Base-by-base conservation (phyloP, 768 basidiomycete genomes). In the Rhodocollybia butyracea region DNA sequence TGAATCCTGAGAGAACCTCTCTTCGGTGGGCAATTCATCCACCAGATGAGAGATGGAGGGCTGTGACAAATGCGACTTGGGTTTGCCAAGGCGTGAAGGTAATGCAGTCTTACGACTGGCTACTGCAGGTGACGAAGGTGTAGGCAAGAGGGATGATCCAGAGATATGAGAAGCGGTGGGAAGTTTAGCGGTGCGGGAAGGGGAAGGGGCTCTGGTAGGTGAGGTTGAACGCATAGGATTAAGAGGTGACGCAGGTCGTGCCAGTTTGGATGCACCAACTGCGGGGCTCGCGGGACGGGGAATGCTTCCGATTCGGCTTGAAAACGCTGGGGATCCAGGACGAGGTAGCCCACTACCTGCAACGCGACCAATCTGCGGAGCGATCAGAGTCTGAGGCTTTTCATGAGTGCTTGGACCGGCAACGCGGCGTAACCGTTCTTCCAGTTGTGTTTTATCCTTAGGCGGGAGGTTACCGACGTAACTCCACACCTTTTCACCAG, bases 391-490 rank as follows among this genome's bases (percentile, higher is more conserved):
- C 21, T 76, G 72, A 21, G 67, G 64, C 59, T 76, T 78, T 15
- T 76, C 75, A 59, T 72, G 71, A 29, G 73, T 73, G 60, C 81
- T 82, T 30, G 88, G 83, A 5, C 86, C 87, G 29, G 85, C 75
- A n/a, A 92, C 83, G 31, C 91, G 87, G 43, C 90, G 86, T 27
- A 97, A 72, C 7, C 92, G 82, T 64, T 95, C 94, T 68, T 96
- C 94, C 29, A 97, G 80, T 63, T 94, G 91, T 8, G 92, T 93
- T 64, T 90, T 94, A 64, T 95, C 94, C 68, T 96, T 96, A 4
- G 89, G 75, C 42, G 87, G 80, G 27, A 97, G 73, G 8, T 77
- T 61, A 1, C 91, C 91, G 41, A 94, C 89, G 10, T 88, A 70
- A 11, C 80, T 73, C 91, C 90, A 95, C 12, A 94, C 82, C 61